These are phyloP conservation scores for Pestalotiopsis sp. DNA, from an alignment of 2,329 filamentous ascomycete genomes.

Conservation along the genomic window DNA sequence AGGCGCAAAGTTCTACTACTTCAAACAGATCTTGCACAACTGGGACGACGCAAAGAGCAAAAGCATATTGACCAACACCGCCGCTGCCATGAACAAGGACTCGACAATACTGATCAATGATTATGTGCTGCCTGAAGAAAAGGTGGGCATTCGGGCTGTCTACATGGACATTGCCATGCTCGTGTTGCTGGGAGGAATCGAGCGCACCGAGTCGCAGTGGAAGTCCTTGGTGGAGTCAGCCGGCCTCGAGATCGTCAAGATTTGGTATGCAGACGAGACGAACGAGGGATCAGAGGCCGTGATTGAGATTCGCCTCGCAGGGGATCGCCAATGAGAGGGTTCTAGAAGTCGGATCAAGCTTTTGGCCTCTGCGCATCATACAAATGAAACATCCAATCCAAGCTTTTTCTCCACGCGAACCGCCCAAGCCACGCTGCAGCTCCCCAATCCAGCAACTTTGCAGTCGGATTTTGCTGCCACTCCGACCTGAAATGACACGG, in stretches of 20 bases:
- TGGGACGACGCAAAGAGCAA: constrained; percentile 1
- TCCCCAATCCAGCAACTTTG: too few species aligned
- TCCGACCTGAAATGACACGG: too few species aligned
- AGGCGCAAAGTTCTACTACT: constrained; percentile 5
- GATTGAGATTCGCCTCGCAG: not conserved
- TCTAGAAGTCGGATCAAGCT: not conserved
- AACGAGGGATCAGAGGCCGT: constrained; percentile 6
- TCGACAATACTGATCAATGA: not conserved
- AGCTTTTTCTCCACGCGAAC: too few species aligned
- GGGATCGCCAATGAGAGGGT: not conserved
- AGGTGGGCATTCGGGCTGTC: not conserved
- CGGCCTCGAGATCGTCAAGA: not conserved
- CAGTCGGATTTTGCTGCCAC: too few species aligned
- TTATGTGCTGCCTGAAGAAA: constrained; percentile 1
- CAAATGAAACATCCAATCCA: too few species aligned
- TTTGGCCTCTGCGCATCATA: not conserved
- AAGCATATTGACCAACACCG: not conserved
- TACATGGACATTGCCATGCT: constrained; percentile 6
- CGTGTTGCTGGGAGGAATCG: not conserved
- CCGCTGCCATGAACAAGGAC: not conserved
- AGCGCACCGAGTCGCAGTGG: constrained; percentile 5
- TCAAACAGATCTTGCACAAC: constrained; percentile 10
- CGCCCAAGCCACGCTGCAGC: too few species aligned
- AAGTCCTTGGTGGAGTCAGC: not conserved
- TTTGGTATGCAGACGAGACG: constrained; percentile 6